Evolutionary conservation across 2,329 filamentous ascomycete genomes (phyloP).

Genomic region (Cladosporium oxysporum): DNA sequence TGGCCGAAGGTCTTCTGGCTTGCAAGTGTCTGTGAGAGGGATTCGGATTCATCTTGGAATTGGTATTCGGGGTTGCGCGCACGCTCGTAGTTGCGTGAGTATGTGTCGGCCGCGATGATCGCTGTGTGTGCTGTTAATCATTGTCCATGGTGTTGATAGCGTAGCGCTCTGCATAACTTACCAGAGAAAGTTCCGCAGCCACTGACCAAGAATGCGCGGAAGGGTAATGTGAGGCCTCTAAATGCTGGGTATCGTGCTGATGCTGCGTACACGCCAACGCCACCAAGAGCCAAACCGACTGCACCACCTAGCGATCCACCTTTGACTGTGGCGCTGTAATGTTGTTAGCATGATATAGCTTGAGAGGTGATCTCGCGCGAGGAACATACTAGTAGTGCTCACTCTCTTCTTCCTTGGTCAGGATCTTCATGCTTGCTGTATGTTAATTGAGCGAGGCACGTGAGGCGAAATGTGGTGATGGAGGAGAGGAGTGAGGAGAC

Average conservation of each 20-base stretch:
- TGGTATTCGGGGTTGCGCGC: conserved; percentile 65
- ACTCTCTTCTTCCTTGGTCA: conserved; percentile 89
- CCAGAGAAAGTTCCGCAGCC: conserved; percentile 80
- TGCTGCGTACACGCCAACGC: conserved; percentile 67
- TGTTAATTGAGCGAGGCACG: not conserved
- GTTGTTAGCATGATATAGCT: conserved; percentile 20
- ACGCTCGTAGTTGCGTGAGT: conserved; percentile 70
- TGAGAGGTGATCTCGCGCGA: conserved; percentile 16
- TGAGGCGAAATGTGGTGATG: not conserved
- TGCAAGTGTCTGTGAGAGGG: conserved; percentile 56
- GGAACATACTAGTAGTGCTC: conserved; percentile 71
- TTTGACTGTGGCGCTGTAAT: conserved; percentile 66
- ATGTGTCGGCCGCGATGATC: conserved; percentile 81
- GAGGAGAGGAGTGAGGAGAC: not conserved
- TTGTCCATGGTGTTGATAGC: not conserved
- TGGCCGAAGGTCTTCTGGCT: conserved; percentile 59
- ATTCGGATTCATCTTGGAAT: conserved; percentile 66
- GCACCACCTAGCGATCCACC: conserved; percentile 75
- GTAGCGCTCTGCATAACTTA: conserved; percentile 23
- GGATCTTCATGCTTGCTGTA: conserved; percentile 74
- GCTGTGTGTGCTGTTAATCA: conserved; percentile 33
- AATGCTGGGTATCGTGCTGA: conserved; percentile 74
- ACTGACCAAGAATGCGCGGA: conserved; percentile 86
- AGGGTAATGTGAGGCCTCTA: conserved; percentile 79
- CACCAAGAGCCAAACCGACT: conserved; percentile 67